These are phyloP conservation scores for Solanum chmielewskii DNA, from an alignment of 257 asterid species.

Conservation along the genomic window DNA sequence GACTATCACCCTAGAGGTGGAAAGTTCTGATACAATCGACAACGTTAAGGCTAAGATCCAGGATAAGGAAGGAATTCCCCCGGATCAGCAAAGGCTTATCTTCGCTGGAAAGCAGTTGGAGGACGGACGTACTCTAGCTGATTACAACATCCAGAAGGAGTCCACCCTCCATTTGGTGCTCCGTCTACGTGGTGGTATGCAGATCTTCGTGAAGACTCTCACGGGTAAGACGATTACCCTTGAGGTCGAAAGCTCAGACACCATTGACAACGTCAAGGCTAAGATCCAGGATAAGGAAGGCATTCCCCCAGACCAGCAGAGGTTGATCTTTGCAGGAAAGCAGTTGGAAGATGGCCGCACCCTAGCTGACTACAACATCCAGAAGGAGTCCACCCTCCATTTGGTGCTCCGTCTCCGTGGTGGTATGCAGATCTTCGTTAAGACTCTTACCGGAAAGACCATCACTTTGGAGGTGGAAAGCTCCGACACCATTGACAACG, in stretches of 20 bases:
- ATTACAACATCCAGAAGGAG: slow-evolving; percentile 30
- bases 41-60: slow-evolving; percentile 26
- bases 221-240: slow-evolving; percentile 28
- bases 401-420: slow-evolving; percentile 28
- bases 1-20: slow-evolving; percentile 27
- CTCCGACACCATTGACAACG: slow-evolving; percentile 32
- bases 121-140: slow-evolving; percentile 25
- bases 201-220: slow-evolving; percentile 28
- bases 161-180: slow-evolving; percentile 30
- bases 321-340: slow-evolving; percentile 23
- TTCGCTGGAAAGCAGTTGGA: slow-evolving; percentile 25
- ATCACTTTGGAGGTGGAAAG: slow-evolving; percentile 33
- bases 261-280: slow-evolving; percentile 25
- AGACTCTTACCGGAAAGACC: slow-evolving; percentile 30
- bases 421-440: slow-evolving; percentile 33
- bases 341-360: slow-evolving; percentile 27
- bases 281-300: slow-evolving; percentile 34
- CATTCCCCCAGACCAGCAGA: slow-evolving; percentile 29
- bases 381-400: slow-evolving; percentile 30
- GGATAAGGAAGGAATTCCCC: slow-evolving; percentile 30
- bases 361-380: slow-evolving; percentile 25
- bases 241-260: slow-evolving; percentile 24
- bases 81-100: slow-evolving; percentile 28
- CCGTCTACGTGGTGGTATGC: slow-evolving; percentile 31
- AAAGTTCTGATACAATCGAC: slow-evolving; percentile 28